Conservation (phyloP, 164 flowering plant genomes). For the Annona cherimola region DNA sequence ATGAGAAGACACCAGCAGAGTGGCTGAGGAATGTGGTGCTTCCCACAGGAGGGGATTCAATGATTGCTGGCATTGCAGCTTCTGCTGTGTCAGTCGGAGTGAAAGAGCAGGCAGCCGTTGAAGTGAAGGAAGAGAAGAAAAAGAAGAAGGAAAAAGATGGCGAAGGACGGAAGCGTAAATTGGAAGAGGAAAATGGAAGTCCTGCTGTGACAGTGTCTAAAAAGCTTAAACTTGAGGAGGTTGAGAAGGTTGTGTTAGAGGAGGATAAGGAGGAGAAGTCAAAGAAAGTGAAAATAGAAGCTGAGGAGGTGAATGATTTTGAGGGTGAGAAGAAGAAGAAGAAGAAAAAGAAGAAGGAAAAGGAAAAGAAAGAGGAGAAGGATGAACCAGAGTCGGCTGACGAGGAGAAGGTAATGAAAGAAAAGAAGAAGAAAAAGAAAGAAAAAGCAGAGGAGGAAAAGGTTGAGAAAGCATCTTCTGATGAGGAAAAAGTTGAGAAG, state of each 20-base stretch:
- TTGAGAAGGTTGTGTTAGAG: neutral
- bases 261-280: neutral
- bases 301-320: neutral
- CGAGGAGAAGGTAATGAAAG: neutral
- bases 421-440: neutral
- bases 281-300: neutral
- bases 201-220: neutral
- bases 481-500: slow-evolving; percentile 4
- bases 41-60: slow-evolving; percentile 59
- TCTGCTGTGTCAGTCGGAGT: slow-evolving; percentile 18
- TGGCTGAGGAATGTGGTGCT: slow-evolving; percentile 65
- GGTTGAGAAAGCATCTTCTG: neutral
- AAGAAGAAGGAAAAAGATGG: slow-evolving; percentile 31
- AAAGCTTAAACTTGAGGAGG: neutral
- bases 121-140: slow-evolving; percentile 7
- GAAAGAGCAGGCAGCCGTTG: slow-evolving; percentile 6
- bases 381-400: neutral
- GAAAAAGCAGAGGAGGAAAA: neutral
- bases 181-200: neutral
- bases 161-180: slow-evolving; percentile 1
- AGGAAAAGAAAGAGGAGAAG: neutral
- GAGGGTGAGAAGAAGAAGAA: slow-evolving; percentile 3
- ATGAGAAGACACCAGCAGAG: slow-evolving; percentile 60
- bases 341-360: slow-evolving; percentile 8
- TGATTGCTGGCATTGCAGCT: slow-evolving; percentile 59